phyloP scores from a whole-genome alignment of 2,329 filamentous ascomycete species.

The Ustilaginoidea virens region DNA sequence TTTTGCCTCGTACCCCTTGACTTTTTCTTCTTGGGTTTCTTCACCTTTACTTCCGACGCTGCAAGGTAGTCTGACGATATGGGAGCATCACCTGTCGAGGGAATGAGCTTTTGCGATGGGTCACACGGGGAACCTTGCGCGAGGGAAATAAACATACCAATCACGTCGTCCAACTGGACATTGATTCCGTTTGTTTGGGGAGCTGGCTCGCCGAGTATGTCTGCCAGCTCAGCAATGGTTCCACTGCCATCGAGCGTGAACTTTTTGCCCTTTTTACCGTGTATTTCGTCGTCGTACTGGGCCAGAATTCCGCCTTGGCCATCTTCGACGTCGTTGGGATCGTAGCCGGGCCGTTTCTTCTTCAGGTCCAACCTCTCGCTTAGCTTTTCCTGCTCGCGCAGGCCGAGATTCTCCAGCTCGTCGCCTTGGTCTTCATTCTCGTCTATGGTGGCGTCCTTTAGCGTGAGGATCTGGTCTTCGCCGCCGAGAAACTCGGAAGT shows the following conservation, averaged over 20 bases:
- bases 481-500: slow-evolving; percentile 65
- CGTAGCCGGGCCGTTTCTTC: slow-evolving; percentile 80
- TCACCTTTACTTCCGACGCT: slow-evolving; percentile 73
- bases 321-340: slow-evolving; percentile 60
- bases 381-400: slow-evolving; percentile 58
- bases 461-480: slow-evolving; percentile 76
- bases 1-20: slow-evolving; percentile 60
- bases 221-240: slow-evolving; percentile 46
- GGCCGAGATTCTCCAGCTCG: slow-evolving; percentile 64
- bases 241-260: slow-evolving; percentile 79
- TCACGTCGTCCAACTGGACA: slow-evolving; percentile 68
- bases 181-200: slow-evolving; percentile 48
- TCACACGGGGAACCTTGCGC: too few species aligned
- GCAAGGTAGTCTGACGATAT: slow-evolving; percentile 74
- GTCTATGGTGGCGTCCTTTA: slow-evolving; percentile 85
- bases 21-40: slow-evolving; percentile 92
- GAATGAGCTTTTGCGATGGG: too few species aligned
- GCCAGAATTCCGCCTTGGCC: slow-evolving; percentile 55
- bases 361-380: slow-evolving; percentile 69
- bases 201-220: slow-evolving; percentile 34
- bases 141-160: slow-evolving; percentile 23
- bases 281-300: slow-evolving; percentile 93
- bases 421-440: slow-evolving; percentile 77
- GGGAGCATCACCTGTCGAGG: slow-evolving; percentile 14
- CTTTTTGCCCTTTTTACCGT: slow-evolving; percentile 72